phyloP scores from a whole-genome alignment of 1,139 yeast species.

The Geotrichum restrictum region DNA sequence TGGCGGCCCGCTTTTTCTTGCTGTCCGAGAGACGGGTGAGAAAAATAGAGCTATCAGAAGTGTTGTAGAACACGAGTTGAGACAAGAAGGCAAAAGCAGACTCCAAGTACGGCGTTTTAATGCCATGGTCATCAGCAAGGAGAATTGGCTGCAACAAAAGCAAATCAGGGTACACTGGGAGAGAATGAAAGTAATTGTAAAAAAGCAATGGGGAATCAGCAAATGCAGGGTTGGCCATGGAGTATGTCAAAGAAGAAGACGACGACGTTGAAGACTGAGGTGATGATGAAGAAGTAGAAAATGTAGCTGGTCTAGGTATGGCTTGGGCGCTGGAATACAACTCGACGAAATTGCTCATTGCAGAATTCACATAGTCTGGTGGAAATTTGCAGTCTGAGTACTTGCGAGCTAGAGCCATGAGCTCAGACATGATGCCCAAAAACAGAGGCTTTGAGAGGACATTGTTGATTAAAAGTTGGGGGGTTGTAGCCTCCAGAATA shows the following conservation, averaged over 20 bases:
- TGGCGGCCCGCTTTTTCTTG: not conserved
- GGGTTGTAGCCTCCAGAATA: constrained; percentile 65
- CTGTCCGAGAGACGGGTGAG: constrained; percentile 5
- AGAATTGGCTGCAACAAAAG: constrained; percentile 78
- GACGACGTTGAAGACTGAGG: constrained; percentile 19
- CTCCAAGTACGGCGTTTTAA: constrained; percentile 86
- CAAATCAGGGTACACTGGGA: constrained; percentile 63
- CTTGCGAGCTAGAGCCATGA: constrained; percentile 18
- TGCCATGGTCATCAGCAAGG: constrained; percentile 77
- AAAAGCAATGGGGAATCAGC: constrained; percentile 52
- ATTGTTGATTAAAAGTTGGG: constrained; percentile 55
- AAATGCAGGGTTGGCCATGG: constrained; percentile 26
- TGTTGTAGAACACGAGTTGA: constrained; percentile 18
- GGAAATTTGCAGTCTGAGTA: constrained; percentile 18
- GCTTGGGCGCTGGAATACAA: not conserved
- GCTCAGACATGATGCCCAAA: constrained; percentile 51
- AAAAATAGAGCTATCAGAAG: constrained; percentile 9
- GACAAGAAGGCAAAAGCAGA: constrained; percentile 58
- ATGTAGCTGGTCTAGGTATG: not conserved
- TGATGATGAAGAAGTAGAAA: constrained; percentile 22
- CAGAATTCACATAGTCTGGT: constrained; percentile 14
- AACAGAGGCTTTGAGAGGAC: constrained; percentile 81
- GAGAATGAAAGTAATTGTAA: constrained; percentile 55
- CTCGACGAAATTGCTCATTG: constrained; percentile 10
- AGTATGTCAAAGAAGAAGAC: constrained; percentile 18